phyloP scores from a whole-genome alignment of 2,329 filamentous ascomycete genomes.

The Trichoderma semiorbis region DNA sequence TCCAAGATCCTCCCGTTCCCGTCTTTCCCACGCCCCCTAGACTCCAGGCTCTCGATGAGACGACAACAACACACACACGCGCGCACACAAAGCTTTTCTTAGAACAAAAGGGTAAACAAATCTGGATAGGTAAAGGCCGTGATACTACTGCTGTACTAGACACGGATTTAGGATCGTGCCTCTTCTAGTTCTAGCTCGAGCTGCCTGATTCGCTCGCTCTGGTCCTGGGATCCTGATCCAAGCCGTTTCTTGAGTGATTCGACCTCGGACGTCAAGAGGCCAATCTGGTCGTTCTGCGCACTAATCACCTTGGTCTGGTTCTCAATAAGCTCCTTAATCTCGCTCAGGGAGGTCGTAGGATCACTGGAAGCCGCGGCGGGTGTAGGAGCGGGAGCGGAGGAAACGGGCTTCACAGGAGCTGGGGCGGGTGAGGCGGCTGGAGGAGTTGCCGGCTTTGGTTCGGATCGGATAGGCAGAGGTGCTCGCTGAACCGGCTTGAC shows the following conservation, averaged over 20 bases:
- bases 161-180: constrained; percentile 49
- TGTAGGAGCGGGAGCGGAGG: constrained; percentile 31
- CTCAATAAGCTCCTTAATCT: constrained; percentile 76
- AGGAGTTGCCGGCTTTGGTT: constrained; percentile 41
- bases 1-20: constrained; percentile 12
- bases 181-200: constrained; percentile 66
- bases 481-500: constrained; percentile 68
- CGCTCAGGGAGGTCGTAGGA: constrained; percentile 63
- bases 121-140: neutral
- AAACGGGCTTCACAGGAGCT: constrained; percentile 19
- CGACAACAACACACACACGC: neutral
- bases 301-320: constrained; percentile 74
- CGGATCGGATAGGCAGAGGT: constrained; percentile 35
- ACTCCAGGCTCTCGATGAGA: neutral
- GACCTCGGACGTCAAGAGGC: constrained; percentile 66
- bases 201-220: constrained; percentile 65
- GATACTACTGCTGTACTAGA: neutral
- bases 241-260: constrained; percentile 78
- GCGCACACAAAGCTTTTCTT: neutral
- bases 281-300: constrained; percentile 74
- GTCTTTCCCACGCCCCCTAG: neutral
- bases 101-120: neutral
- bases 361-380: constrained; percentile 31
- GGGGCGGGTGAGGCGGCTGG: constrained; percentile 24
- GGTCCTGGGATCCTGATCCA: constrained; percentile 52